Evolutionary conservation across 331 rosid species (phyloP).

Genomic region (Dryas integrifolia): DNA sequence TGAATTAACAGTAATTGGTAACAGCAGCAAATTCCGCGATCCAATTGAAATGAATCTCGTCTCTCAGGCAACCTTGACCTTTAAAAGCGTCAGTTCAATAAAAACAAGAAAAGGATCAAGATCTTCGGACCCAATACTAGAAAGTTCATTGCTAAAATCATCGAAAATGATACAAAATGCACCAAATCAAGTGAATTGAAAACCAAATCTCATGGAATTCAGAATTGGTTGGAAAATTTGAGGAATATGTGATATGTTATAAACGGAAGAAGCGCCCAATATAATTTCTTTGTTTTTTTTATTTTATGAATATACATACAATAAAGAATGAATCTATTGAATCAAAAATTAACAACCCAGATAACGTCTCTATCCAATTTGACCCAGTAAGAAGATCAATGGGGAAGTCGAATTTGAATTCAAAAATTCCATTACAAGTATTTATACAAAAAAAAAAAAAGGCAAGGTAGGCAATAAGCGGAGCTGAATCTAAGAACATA

Average conservation of each 20-base stretch:
- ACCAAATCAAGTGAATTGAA: constrained; percentile 1
- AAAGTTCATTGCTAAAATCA: not conserved
- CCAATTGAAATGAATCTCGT: constrained; percentile 18
- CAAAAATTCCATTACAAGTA: not conserved
- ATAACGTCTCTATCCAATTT: not conserved
- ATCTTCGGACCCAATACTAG: not conserved
- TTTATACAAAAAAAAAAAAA: not conserved
- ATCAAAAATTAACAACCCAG: constrained; percentile 1
- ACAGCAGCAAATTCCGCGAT: constrained; percentile 27
- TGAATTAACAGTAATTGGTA: constrained; percentile 12
- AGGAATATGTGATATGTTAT: not conserved
- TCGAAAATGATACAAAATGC: not conserved
- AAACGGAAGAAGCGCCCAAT: not conserved
- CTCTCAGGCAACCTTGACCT: not conserved
- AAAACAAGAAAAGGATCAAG: not conserved
- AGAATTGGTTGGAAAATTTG: not conserved
- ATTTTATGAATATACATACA: not conserved
- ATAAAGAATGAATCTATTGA: not conserved
- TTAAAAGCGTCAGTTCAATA: not conserved
- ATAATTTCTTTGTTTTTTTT: not conserved
- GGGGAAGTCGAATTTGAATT: not conserved
- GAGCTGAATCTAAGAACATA: constrained; percentile 11
- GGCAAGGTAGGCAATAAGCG: not conserved
- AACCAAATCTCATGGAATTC: not conserved
- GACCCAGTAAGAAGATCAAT: not conserved